These are phyloP conservation scores for Helotiales sp. DNA, from an alignment of 2,329 filamentous ascomycete genomes.

Conservation along the genomic window DNA sequence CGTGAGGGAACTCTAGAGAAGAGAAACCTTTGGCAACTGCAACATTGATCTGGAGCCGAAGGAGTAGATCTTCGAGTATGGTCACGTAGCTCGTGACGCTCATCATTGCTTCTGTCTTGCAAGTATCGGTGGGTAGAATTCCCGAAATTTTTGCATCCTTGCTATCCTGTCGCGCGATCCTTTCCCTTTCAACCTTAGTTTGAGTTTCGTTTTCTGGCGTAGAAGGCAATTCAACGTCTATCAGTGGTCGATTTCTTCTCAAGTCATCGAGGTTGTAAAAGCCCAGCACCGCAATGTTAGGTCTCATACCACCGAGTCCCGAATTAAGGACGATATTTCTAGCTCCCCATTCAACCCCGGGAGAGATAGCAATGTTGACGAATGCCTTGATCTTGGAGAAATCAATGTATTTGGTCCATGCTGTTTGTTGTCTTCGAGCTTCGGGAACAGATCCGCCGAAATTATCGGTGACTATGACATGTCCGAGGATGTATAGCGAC, in stretches of 20 bases:
- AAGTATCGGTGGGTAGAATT: constrained; percentile 70
- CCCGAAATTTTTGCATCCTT: constrained; percentile 61
- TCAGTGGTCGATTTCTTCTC: constrained; percentile 60
- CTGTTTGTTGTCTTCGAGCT: constrained; percentile 77
- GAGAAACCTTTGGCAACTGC: constrained; percentile 84
- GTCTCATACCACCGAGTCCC: constrained; percentile 84
- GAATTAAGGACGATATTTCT: constrained; percentile 82
- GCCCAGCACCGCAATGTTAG: constrained; percentile 82
- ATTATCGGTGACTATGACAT: constrained; percentile 85
- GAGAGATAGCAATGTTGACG: constrained; percentile 83
- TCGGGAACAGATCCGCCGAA: constrained; percentile 81
- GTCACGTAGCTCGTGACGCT: constrained; percentile 77
- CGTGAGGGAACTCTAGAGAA: constrained; percentile 71
- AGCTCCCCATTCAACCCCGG: constrained; percentile 82
- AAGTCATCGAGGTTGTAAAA: constrained; percentile 83
- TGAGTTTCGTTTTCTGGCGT: constrained; percentile 46
- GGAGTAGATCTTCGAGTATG: constrained; percentile 79
- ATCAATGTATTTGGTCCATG: constrained; percentile 84
- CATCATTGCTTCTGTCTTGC: constrained; percentile 70
- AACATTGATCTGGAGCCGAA: constrained; percentile 81
- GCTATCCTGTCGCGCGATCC: constrained; percentile 57
- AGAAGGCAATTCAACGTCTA: constrained; percentile 56
- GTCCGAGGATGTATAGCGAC: constrained; percentile 78
- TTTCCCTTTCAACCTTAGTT: constrained; percentile 37
- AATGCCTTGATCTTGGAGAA: constrained; percentile 88